These are phyloP conservation scores for Petunia hybrid DNA, from an alignment of 305 asterid genomes.

Conservation along the genomic window DNA sequence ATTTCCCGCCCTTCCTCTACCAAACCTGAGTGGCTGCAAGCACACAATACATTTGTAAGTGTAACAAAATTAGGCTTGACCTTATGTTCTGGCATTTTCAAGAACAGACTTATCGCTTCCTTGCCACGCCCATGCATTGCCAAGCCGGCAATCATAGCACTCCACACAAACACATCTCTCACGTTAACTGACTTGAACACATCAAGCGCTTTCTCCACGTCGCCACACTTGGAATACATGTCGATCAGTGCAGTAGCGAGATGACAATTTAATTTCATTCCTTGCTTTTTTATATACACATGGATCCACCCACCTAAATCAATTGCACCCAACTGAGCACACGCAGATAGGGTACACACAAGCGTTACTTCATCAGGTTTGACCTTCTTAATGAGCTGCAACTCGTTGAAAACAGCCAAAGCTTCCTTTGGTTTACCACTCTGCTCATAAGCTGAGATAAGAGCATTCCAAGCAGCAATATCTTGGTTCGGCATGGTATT, in stretches of 20 bases:
- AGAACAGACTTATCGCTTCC: conserved; percentile 65
- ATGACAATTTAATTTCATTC: conserved; percentile 55
- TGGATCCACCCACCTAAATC: conserved; percentile 85
- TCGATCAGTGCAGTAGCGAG: conserved; percentile 72
- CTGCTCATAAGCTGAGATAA: conserved; percentile 73
- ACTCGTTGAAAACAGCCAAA: conserved; percentile 62
- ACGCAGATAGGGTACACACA: conserved; percentile 74
- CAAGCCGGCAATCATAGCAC: conserved; percentile 82
- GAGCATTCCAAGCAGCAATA: conserved; percentile 77
- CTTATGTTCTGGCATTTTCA: conserved; percentile 62
- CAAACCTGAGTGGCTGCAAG: conserved; percentile 83
- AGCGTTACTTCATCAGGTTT: conserved; percentile 74
- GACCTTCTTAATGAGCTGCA: conserved; percentile 64
- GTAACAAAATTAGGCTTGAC: conserved; percentile 69
- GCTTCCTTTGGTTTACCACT: conserved; percentile 77
- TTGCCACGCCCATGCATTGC: conserved; percentile 80
- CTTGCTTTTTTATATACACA: conserved; percentile 63
- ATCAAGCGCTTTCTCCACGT: conserved; percentile 68
- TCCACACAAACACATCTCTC: conserved; percentile 77
- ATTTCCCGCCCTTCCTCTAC: conserved; percentile 63
- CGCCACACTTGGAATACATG: conserved; percentile 86
- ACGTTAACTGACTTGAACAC: conserved; percentile 58
- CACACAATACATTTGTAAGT: conserved; percentile 70
- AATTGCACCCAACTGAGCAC: conserved; percentile 78
- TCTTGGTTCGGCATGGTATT: conserved; percentile 60